Base-by-base conservation (phyloP, 352 stramenopile genomes). In the Peronospora farinosa region DNA sequence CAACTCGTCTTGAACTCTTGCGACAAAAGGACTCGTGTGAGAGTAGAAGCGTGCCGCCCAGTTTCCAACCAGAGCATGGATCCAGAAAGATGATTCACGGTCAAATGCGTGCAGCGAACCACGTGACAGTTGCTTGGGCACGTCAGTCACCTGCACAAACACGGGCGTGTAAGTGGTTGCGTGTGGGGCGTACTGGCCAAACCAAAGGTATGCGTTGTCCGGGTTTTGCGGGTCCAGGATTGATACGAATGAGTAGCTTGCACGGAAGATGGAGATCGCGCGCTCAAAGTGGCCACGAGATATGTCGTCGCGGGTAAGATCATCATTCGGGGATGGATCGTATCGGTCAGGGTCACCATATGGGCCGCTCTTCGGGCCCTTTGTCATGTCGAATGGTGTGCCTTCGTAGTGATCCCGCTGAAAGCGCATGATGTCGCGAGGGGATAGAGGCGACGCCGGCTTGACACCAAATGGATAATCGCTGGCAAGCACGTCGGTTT, bases 361-460 rank as follows among this genome's bases (percentile, higher is more conserved):
- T 12, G 94, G 88, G 8, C 94, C 94, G 23, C 67, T 78, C 25
- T 75, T 65, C 0, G 74, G 65, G 0, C 86, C 84, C 46, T 74
- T 69, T 0, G 78, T 95, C 72, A 96, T 89, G 48, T 96, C 83
- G 58, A 92, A 98, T 23, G 65, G 35, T 8, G 91, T 97, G 28
- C 88, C 88, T 65, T 97, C 84, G 53, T 97, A 97, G 63, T 97
- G 91, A 61, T 97, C 86, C 2, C 92, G 76, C 54, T 96, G 84
- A 45, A 96, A 92, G 21, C 73, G 62, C 74, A 97, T 95, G 30
- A 97, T 73, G 61, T 97, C 91, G 30, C 80, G 62, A 17, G 82
- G 66, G 4, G 72, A 83, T 13, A 98, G 49, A 23, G 46, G 53
- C 5, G 57, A 48, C 5, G 74, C 47, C 0, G 74, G 51, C 46